Evolutionary conservation across 805 yeast species (phyloP).

Genomic region (Zygosaccharomyces bailii): DNA sequence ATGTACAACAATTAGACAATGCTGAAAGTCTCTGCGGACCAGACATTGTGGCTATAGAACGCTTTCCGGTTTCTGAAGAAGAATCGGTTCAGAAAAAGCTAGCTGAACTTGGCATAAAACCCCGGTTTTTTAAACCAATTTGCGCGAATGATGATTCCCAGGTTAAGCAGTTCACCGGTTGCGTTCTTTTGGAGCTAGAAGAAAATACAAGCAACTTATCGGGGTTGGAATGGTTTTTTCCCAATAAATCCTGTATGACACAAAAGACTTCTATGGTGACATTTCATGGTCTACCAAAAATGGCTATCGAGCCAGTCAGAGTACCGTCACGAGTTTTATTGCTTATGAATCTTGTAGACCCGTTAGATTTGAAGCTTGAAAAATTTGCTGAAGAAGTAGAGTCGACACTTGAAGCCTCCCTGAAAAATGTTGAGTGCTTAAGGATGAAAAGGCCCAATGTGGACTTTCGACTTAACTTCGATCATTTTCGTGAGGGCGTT

Average conservation of each 20-base stretch:
- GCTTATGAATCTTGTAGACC: slow-evolving; percentile 60
- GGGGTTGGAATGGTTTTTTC: slow-evolving; percentile 19
- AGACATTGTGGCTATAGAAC: slow-evolving; percentile 22
- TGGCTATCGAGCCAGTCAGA: slow-evolving; percentile 30
- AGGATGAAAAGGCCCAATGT: slow-evolving; percentile 57
- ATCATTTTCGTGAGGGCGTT: slow-evolving; percentile 50
- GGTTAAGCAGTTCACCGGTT: slow-evolving; percentile 24
- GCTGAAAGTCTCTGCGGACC: slow-evolving; percentile 21
- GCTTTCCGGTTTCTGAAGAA: slow-evolving; percentile 14
- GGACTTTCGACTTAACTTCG: slow-evolving; percentile 44
- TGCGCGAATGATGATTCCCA: slow-evolving; percentile 2
- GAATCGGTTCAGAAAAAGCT: slow-evolving; percentile 11
- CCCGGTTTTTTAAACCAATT: slow-evolving; percentile 13
- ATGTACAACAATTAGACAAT: slow-evolving; percentile 22
- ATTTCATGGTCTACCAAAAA: slow-evolving; percentile 38
- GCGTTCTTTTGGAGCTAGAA: slow-evolving; percentile 26
- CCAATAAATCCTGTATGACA: slow-evolving; percentile 21
- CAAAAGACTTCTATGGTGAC: slow-evolving; percentile 28
- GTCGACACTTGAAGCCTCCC: slow-evolving; percentile 43
- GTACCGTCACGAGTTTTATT: slow-evolving; percentile 50
- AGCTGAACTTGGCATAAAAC: slow-evolving; percentile 11
- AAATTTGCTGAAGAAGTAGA: slow-evolving; percentile 46
- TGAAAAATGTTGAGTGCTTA: slow-evolving; percentile 46
- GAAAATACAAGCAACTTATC: slow-evolving; percentile 5
- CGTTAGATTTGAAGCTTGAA: slow-evolving; percentile 58